Evolutionary conservation across 768 basidiomycete genomes (phyloP).

Genomic region (Leccinum variicolor): DNA sequence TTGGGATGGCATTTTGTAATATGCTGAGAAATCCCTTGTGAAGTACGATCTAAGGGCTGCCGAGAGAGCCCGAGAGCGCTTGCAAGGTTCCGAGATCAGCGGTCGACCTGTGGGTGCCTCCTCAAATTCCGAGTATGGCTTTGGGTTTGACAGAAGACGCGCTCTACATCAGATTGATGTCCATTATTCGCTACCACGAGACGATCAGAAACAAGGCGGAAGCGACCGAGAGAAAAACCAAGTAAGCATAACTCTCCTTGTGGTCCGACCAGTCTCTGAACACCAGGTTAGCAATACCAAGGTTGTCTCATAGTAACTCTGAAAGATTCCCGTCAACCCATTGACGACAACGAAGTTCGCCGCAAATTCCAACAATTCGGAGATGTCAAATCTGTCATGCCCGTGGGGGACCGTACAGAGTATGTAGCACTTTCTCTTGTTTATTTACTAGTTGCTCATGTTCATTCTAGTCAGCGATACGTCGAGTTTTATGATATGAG

Average conservation of each 20-base stretch:
- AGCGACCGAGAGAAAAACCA: conserved; percentile 75
- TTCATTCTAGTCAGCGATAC: conserved; percentile 64
- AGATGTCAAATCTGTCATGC: conserved; percentile 78
- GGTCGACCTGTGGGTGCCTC: conserved; percentile 76
- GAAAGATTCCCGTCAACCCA: conserved; percentile 63
- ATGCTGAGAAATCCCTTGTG: conserved; percentile 7
- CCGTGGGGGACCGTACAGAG: conserved; percentile 64
- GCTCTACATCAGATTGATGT: conserved; percentile 79
- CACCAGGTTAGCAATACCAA: conserved; percentile 57
- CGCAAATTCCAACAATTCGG: conserved; percentile 87
- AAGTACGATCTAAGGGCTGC: conserved; percentile 94
- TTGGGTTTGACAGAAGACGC: conserved; percentile 5
- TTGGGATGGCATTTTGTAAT: conserved; percentile 2
- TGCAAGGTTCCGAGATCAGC: conserved; percentile 87
- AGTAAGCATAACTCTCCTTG: conserved; percentile 36
- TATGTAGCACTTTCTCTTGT: conserved; percentile 25
- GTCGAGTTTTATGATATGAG: conserved; percentile 94
- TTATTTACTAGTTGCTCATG: conserved; percentile 1
- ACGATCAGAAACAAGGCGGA: conserved; percentile 65
- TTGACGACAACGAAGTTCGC: conserved; percentile 84
- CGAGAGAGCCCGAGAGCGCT: conserved; percentile 83
- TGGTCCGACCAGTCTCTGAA: conserved; percentile 6
- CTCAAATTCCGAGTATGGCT: background rate
- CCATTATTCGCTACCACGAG: conserved; percentile 93
- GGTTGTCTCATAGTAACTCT: conserved; percentile 82